Percentiles rank a stretch among this genome's conserved stretches.
phyloP scores from a whole-genome alignment of 148 eudicot genomes.

The Vaccinium vitisidaea region DNA sequence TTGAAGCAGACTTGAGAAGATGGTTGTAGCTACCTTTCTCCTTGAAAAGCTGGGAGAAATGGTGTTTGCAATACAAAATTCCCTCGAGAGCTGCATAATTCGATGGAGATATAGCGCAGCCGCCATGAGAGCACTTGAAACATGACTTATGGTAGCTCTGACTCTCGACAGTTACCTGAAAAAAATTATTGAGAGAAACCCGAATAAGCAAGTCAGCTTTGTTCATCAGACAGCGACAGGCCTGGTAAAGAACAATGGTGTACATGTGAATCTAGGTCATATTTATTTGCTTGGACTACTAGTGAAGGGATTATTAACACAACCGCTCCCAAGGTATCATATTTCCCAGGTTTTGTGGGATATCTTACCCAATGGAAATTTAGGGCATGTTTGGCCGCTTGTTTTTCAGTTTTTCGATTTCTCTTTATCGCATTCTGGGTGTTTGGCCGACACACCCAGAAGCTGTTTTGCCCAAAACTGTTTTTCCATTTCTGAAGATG shows the following conservation, averaged over 20 bases:
- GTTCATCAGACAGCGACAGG: not conserved
- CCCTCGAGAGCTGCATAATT: conserved; percentile 92
- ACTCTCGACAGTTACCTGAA: conserved; percentile 84
- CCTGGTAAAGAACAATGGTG: not conserved
- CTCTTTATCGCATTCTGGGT: too few species aligned
- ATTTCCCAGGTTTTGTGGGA: not conserved
- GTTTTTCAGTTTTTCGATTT: too few species aligned
- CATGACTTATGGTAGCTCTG: conserved; percentile 79
- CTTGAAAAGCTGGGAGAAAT: conserved; percentile 92
- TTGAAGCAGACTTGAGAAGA: conserved; percentile 65
- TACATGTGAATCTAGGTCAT: not conserved
- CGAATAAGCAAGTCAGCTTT: not conserved
- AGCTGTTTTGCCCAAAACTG: too few species aligned
- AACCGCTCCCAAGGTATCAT: not conserved
- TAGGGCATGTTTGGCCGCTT: too few species aligned
- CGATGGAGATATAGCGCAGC: conserved; percentile 80
- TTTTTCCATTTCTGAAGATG: too few species aligned
- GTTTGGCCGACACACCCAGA: too few species aligned
- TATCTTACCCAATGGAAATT: not conserved
- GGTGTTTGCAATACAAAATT: conserved; percentile 78
- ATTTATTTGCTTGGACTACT: not conserved
- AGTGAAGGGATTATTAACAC: not conserved
- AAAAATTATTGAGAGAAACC: not conserved
- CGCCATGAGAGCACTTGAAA: conserved; percentile 85
- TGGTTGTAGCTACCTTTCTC: conserved; percentile 96